Conservation (phyloP, 2,329 filamentous ascomycete genomes). For the Fusarium equiseti region DNA sequence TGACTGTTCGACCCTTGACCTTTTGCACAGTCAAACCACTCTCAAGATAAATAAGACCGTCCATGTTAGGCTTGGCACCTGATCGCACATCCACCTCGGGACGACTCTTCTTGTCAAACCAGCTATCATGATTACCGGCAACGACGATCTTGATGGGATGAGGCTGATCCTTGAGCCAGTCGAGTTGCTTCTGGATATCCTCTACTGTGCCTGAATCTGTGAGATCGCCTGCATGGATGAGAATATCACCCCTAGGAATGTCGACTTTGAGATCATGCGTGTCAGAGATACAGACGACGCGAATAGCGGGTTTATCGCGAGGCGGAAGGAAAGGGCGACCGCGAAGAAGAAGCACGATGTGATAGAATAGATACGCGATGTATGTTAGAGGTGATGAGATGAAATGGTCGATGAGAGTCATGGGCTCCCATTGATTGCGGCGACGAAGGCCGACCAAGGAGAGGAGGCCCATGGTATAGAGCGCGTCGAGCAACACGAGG, state of each 20-base stretch:
- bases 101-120: conserved; percentile 77
- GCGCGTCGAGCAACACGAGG: background rate
- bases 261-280: conserved; percentile 76
- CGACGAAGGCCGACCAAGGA: conserved; percentile 62
- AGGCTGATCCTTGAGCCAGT: conserved; percentile 82
- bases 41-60: conserved; percentile 80
- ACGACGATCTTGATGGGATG: conserved; percentile 86
- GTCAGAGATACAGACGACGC: conserved; percentile 89
- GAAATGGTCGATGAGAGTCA: conserved; percentile 70
- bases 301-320: conserved; percentile 68
- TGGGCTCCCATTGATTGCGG: conserved; percentile 60
- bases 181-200: conserved; percentile 84
- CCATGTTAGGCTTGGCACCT: conserved; percentile 71
- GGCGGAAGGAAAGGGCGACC: conserved; percentile 72
- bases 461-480: conserved; percentile 59
- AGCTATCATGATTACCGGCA: conserved; percentile 90
- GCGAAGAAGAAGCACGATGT: conserved; percentile 74
- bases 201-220: conserved; percentile 76
- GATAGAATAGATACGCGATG: conserved; percentile 72
- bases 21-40: conserved; percentile 73
- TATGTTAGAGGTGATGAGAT: conserved; percentile 76
- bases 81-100: conserved; percentile 66
- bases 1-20: conserved; percentile 67
- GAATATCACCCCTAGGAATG: conserved; percentile 82
- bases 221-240: conserved; percentile 92